A percentile compares a stretch with the other conserved stretches of the same genome.
Conservation (phyloP, 2,329 filamentous ascomycete species). For the Cordyceps sp. region DNA sequence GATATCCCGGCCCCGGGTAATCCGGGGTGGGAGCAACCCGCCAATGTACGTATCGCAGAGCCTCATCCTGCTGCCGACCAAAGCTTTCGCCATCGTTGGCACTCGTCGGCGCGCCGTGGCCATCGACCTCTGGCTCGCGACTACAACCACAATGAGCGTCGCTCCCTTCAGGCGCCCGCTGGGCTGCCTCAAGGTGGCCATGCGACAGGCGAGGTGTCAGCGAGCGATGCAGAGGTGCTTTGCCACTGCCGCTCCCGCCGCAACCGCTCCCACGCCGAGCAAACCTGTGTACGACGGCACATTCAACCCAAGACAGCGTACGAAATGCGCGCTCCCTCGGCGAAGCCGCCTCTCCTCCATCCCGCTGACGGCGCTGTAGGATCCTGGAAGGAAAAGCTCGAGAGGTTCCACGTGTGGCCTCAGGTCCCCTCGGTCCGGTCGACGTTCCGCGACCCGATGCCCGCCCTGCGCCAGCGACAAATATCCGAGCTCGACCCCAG, state of each 20-base stretch:
- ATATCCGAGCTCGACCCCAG: conserved; percentile 66
- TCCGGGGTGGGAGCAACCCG: no score
- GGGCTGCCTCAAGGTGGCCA: conserved; percentile 49
- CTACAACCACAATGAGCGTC: conserved; percentile 35
- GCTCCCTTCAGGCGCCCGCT: conserved; percentile 47
- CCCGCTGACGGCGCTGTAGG: conserved; percentile 7
- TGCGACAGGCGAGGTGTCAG: conserved; percentile 41
- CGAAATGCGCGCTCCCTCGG: conserved; percentile 2
- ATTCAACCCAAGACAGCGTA: conserved; percentile 19
- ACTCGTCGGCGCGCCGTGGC: neutral
- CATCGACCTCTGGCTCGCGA: no score
- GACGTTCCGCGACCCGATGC: conserved; percentile 50
- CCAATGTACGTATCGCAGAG: no score
- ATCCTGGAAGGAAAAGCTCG: conserved; percentile 16
- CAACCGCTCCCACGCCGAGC: no score
- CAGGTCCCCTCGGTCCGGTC: conserved; percentile 37
- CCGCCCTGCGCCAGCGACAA: conserved; percentile 49
- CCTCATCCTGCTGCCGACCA: no score
- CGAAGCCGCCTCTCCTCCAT: neutral
- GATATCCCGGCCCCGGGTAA: no score
- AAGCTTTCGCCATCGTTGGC: no score
- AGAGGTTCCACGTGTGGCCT: conserved; percentile 34
- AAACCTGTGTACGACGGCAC: conserved; percentile 10
- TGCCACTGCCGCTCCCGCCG: conserved; percentile 18
- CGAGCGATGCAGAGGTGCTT: conserved; percentile 27